Base-by-base conservation (phyloP, 1,284 basidiomycete species). In the Fomitopsis pinicola region DNA sequence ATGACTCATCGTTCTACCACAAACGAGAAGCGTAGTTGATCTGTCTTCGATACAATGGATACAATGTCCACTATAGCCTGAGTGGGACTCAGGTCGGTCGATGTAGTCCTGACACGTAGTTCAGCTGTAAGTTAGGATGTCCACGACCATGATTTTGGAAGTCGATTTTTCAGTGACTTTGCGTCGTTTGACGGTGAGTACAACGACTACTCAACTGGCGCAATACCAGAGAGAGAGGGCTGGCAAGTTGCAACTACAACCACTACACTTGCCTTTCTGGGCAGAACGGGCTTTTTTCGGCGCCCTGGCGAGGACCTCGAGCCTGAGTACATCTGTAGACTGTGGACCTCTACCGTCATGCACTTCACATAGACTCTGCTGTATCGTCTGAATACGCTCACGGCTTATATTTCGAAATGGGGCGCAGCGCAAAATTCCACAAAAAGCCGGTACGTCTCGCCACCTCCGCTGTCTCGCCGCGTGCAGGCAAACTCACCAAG, bases 371-470 rank as follows among this genome's bases (percentile, higher is more conserved):
- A 33, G 15, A 22, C 14, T 5, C 5, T 7, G 12, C 22, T 30
- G 6, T 33, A 12, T 30, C 15, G 14, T 33, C 4, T 2, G 15
- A 14, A 40, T 15, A 40, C 14, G 12, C 9, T 8, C 38, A 15
- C 14, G 5, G 38, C 38, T 15, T 40, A 5, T 40, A 40, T 1
- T 40, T 19, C n/a, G 40, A 28, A 1, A 72, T 72, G 71, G 71
- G 71, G 19, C 67, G 68, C 19, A 72, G 67, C 45, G 71, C 71
- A 28, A 72, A 72, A 50, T 65, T 70, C 55, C 61, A 67, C 48
- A 72, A 71, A 58, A 65, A 66, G 50, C 54, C 60, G 62, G 69
- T 68, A 52, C 12, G 64, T 63, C 30, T 40, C 28, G 53, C n/a
- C 1, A 28, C 33, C 9, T 22, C 22, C 22, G 22, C 22, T 22